Evolutionary conservation across 164 flowering plant species (phyloP).

Genomic region (Aristolochia californica): DNA sequence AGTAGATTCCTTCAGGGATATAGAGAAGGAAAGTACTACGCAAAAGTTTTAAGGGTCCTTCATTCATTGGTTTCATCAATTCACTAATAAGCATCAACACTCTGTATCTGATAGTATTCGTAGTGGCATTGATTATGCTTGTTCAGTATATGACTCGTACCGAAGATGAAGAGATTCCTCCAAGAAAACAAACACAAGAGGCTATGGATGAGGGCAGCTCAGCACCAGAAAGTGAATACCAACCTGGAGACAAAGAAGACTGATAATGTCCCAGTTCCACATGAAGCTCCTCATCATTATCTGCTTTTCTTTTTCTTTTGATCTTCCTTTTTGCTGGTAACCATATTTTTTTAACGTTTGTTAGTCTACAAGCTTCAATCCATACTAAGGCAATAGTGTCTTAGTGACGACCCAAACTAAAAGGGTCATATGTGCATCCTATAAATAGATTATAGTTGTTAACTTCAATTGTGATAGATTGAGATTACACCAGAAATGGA

Average conservation of each 20-base stretch:
- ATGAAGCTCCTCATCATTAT: no score
- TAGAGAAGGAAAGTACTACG: slow-evolving; percentile 50
- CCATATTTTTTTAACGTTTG: no score
- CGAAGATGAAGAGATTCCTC: slow-evolving; percentile 30
- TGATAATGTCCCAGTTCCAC: slow-evolving; percentile 9
- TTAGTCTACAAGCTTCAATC: no score
- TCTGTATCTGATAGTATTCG: slow-evolving; percentile 41
- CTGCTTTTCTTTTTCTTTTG: no score
- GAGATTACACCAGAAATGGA: no score
- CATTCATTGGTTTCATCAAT: slow-evolving; percentile 49
- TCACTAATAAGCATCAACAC: slow-evolving; percentile 44
- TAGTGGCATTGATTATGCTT: slow-evolving; percentile 46
- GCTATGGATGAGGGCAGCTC: background rate
- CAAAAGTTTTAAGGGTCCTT: slow-evolving; percentile 42
- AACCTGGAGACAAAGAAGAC: slow-evolving; percentile 58
- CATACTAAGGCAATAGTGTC: no score
- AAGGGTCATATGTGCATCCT: no score
- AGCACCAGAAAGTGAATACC: slow-evolving; percentile 7
- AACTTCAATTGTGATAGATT: no score
- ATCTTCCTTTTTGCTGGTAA: no score
- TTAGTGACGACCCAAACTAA: no score
- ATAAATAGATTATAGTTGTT: no score
- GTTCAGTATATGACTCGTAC: slow-evolving; percentile 28
- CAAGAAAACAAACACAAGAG: slow-evolving; percentile 23
- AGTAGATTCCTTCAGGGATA: slow-evolving; percentile 68